Conservation (phyloP, 2,329 filamentous ascomycete species). For the Sclerotinia sclerotiorum region DNA sequence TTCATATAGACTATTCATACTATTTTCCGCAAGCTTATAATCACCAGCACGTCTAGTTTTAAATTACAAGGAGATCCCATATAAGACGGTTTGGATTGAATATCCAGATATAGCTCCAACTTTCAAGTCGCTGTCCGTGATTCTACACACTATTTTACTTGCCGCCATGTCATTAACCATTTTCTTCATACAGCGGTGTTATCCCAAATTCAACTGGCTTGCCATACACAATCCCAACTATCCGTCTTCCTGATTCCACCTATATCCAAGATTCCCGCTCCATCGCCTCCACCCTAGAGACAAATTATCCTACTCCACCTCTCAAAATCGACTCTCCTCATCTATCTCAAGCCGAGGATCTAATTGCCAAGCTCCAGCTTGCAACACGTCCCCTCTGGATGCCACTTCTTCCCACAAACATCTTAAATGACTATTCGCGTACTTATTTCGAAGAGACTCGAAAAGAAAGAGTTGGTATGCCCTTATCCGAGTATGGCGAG, state of each 20-base stretch:
- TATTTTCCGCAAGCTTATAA: slow-evolving; percentile 11
- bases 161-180: slow-evolving; percentile 11
- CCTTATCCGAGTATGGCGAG: slow-evolving; percentile 50
- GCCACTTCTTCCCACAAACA: slow-evolving; percentile 47
- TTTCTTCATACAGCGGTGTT: slow-evolving; percentile 44
- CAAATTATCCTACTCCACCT: slow-evolving; percentile 51
- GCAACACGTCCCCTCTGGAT: slow-evolving; percentile 47
- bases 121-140: slow-evolving; percentile 54
- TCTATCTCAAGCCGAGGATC: slow-evolving; percentile 46
- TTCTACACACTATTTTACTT: background rate
- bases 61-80: slow-evolving; percentile 67
- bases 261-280: slow-evolving; percentile 63
- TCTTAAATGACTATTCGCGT: slow-evolving; percentile 53
- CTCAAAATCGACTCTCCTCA: slow-evolving; percentile 57
- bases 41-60: slow-evolving; percentile 54
- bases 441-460: slow-evolving; percentile 59
- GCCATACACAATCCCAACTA: slow-evolving; percentile 56
- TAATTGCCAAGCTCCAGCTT: slow-evolving; percentile 41
- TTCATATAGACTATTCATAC: background rate
- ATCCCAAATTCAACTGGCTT: slow-evolving; percentile 37
- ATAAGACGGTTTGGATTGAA: slow-evolving; percentile 68
- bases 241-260: slow-evolving; percentile 55
- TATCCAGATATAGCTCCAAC: slow-evolving; percentile 63
- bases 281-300: slow-evolving; percentile 61
- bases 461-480: slow-evolving; percentile 49